phyloP scores from a whole-genome alignment of 352 stramenopile genomes.

The Globisporangium cystogenes region DNA sequence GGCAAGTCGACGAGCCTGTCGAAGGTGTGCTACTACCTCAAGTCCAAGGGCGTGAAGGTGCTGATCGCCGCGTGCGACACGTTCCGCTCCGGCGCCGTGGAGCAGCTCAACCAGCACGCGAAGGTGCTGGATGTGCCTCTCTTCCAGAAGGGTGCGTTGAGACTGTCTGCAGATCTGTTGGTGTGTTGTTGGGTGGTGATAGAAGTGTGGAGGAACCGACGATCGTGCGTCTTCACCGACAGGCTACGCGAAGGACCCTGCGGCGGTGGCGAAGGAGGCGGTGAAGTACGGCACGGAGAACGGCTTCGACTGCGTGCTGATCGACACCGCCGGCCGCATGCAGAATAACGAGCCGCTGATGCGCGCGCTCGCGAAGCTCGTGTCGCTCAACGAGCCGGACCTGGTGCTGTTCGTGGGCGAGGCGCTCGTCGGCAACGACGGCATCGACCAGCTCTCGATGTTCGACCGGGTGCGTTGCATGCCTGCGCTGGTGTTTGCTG shows the following conservation, averaged over 20 bases:
- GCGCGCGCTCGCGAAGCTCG: conserved; percentile 96
- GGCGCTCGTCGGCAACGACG: conserved; percentile 98
- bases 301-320: conserved; percentile 95
- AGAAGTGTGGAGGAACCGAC: not conserved
- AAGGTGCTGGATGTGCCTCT: conserved; percentile 95
- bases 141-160: conserved; percentile 82
- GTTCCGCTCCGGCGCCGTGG: conserved; percentile 97
- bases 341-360: conserved; percentile 99
- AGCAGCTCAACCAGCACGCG: conserved; percentile 97
- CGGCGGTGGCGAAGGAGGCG: conserved; percentile 92
- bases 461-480: conserved; percentile 82
- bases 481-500: not conserved
- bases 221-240: conserved; percentile 8
- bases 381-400: conserved; percentile 96
- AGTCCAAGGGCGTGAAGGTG: conserved; percentile 94
- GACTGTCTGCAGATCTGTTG: too few species aligned
- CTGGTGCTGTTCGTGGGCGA: conserved; percentile 99
- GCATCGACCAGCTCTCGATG: conserved; percentile 96
- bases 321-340: conserved; percentile 98
- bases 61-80: conserved; percentile 98
- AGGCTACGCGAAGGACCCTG: conserved; percentile 97
- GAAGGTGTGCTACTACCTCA: conserved; percentile 99
- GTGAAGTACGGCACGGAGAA: conserved; percentile 94
- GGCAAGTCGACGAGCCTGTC: conserved; percentile 98
- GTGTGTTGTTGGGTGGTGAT: not conserved